These are phyloP conservation scores for Microcos paniculata DNA, from an alignment of 345 rosid species.

Conservation along the genomic window DNA sequence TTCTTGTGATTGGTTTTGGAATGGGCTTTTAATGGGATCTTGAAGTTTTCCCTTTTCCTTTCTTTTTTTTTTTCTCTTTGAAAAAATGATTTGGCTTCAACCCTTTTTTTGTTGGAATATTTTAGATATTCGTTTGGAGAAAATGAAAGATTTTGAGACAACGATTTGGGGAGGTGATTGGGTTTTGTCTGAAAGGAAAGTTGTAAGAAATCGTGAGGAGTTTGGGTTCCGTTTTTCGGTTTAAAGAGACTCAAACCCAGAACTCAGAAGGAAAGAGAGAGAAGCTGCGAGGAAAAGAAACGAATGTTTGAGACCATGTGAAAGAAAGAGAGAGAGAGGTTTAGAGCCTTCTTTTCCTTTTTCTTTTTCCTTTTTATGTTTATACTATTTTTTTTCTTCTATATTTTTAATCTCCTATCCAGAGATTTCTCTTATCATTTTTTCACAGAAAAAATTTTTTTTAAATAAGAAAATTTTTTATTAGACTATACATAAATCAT, in stretches of 20 bases:
- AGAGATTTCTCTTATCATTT: too few relatives aligned
- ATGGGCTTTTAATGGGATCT: neutral
- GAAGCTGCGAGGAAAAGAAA: neutral
- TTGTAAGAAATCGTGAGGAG: neutral
- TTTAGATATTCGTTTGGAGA: neutral
- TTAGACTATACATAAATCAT: too few relatives aligned
- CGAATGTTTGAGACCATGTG: conserved; percentile 5
- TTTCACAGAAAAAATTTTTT: too few relatives aligned
- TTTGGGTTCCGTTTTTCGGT: neutral
- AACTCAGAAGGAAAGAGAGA: neutral
- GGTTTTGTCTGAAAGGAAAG: neutral
- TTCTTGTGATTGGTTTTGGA: neutral
- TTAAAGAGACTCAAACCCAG: neutral
- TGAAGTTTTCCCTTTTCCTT: neutral
- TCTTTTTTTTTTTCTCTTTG: neutral
- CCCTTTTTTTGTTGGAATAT: neutral
- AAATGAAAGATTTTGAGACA: neutral
- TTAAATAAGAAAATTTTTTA: too few relatives aligned
- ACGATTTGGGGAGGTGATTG: neutral
- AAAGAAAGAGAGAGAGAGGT: neutral
- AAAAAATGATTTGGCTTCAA: too few relatives aligned
- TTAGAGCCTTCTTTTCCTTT: neutral
- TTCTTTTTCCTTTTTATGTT: neutral
- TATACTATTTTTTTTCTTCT: neutral
- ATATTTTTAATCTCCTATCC: too few relatives aligned